phyloP scores from a whole-genome alignment of 805 yeast genomes.

The Saturnispora kantuleensis region DNA sequence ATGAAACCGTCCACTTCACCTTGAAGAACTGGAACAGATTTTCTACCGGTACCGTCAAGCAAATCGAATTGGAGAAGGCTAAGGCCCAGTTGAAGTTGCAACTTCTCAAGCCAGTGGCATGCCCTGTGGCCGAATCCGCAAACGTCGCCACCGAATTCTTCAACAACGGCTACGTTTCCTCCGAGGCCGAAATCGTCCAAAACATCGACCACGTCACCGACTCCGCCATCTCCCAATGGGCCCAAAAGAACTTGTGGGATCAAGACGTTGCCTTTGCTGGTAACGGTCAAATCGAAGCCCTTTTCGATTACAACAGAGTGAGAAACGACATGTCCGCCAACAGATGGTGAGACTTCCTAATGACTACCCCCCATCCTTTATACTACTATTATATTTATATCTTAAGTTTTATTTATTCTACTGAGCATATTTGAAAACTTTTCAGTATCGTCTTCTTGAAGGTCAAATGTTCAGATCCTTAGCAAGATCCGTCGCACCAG shows the following conservation, averaged over 20 bases:
- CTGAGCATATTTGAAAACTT: background rate
- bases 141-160: constrained; percentile 48
- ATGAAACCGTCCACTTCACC: constrained; percentile 72
- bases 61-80: constrained; percentile 70
- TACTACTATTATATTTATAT: constrained; percentile 6
- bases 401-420: background rate
- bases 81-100: constrained; percentile 61
- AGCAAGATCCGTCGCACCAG: background rate
- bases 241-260: constrained; percentile 68
- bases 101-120: constrained; percentile 37
- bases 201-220: constrained; percentile 55
- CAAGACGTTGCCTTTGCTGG: constrained; percentile 77
- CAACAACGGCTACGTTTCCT: constrained; percentile 51
- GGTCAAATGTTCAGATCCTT: background rate
- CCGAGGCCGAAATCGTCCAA: constrained; percentile 48
- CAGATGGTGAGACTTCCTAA: constrained; percentile 47
- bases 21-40: constrained; percentile 85
- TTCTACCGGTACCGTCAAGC: constrained; percentile 56
- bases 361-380: background rate
- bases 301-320: constrained; percentile 75
- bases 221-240: constrained; percentile 61
- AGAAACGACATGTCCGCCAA: constrained; percentile 85
- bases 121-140: constrained; percentile 34
- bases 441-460: background rate
- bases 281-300: constrained; percentile 77